Evolutionary conservation across 1,284 basidiomycete genomes (phyloP), one percentile per base, ranked within the genome.

Genomic region (Dichomitus squalens): DNA sequence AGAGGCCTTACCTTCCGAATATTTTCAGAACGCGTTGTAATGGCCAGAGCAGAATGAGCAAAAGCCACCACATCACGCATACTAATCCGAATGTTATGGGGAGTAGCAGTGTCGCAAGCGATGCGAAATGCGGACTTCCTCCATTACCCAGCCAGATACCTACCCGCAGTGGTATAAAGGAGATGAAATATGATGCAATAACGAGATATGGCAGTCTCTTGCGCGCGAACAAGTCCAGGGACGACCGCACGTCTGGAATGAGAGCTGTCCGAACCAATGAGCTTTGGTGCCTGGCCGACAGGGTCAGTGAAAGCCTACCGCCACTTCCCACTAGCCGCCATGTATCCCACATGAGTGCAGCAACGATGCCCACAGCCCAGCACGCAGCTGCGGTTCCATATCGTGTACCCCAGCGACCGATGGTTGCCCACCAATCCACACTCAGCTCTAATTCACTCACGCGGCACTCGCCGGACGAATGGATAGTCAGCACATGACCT

Each of bases 331-430:
- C 72, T 25, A 65, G 40, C 5, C 74, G 61, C 82, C 83, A 86
- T 1, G 79, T 78, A 27, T 78, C 70, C 60, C 81, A 86, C 25
- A 90, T 59, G 0, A 87, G 59, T 7, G 88, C 61, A 1, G 81
- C 77, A 0, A 84, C 79, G 53, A 92, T 77, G 0, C 86, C 92
- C 1, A 88, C 72, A 0, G 83, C 75, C 91, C 93, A 96, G 25
- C 81, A 81, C 1, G 88, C 71, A 0, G 88, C 66, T 0, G 85
- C 86, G 31, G 84, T 86, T 49, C 87, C 83, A 70, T 92, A 93
- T n/a, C 94, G 79, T 11, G 84, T 75, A 2, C 85, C 83, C 70
- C 82, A 81, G 48, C 92, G 80, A 4, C 90, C 90, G 7, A 90
- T 58, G 1, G 85, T 88, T n/a, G 82, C 77, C 69, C 77, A 76